Evolutionary conservation across 768 basidiomycete genomes (phyloP).

Genomic region (Trametes maxima): DNA sequence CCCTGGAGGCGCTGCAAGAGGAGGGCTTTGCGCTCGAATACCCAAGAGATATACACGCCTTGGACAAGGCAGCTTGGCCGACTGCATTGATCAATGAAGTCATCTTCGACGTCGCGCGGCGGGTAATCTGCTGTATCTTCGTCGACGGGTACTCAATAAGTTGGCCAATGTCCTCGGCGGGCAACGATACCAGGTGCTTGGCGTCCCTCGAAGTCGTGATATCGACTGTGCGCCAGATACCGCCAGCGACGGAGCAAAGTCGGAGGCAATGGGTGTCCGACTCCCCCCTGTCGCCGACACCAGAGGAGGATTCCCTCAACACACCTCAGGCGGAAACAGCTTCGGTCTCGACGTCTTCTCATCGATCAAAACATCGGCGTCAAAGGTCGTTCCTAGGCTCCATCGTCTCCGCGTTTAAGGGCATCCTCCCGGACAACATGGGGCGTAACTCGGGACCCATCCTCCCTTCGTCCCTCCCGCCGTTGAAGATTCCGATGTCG

Average conservation of each 20-base stretch:
- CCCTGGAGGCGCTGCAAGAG: constrained; percentile 36
- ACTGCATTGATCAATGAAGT: constrained; percentile 59
- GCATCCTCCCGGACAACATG: constrained; percentile 19
- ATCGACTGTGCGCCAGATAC: constrained; percentile 43
- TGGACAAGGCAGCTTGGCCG: constrained; percentile 63
- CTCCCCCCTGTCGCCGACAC: not conserved
- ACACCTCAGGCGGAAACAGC: constrained; percentile 9
- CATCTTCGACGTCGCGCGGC: constrained; percentile 56
- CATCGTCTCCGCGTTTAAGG: constrained; percentile 53
- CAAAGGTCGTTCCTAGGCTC: constrained; percentile 72
- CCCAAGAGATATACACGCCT: constrained; percentile 54
- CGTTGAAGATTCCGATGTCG: constrained; percentile 16
- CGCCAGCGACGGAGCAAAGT: not conserved
- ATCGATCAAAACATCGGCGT: constrained; percentile 58
- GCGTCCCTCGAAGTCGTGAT: constrained; percentile 53
- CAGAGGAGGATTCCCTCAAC: not conserved
- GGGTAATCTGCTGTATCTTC: constrained; percentile 54
- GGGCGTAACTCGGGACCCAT: constrained; percentile 14
- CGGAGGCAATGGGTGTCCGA: constrained; percentile 1
- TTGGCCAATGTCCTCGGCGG: constrained; percentile 43
- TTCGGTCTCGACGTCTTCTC: constrained; percentile 8
- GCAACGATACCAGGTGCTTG: constrained; percentile 39
- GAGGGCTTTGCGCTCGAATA: constrained; percentile 50
- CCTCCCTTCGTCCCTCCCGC: constrained; percentile 16
- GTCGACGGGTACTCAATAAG: constrained; percentile 55